Evolutionary conservation across 257 asterid genomes (phyloP), one percentile per base, ranked within the genome.

Genomic region (Solanum corneliomulleri): DNA sequence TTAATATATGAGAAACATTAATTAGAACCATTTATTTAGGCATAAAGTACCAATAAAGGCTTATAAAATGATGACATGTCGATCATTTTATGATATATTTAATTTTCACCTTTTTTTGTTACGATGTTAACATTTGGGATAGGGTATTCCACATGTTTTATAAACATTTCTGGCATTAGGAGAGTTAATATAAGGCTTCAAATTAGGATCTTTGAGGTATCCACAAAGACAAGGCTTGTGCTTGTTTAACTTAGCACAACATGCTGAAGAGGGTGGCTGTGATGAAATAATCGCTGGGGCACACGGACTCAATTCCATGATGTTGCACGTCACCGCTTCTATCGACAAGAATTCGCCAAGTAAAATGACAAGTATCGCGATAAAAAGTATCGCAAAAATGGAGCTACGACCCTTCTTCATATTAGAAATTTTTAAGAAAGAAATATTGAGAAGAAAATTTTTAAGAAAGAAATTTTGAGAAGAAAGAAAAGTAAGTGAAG

Each of bases 141-240:
- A 21, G 7, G 71, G 33, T 25, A 88, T 85, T 14, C 56, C 72
- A 76, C 92, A 90, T 7, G 72, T 11, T 47, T 15, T 62, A 12
- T 84, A 47, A 83, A 90, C 84, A 62, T 9, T 87, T n/a, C n/a
- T 72, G 58, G 88, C 89, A 62, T 74, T 82, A 6, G 92, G 88
- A 37, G 89, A 86, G 72, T 87, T 80, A 8, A 90, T 47, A 64
- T 77, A 88, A 21, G 44, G 89, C 15, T 44, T 45, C 16, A 85
- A 60, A 21, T 20, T 78, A n/a, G 89, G 91, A 42, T 87, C 29
- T 14, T 33, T 85, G 25, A 85, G 16, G 25, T 90, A 90, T 6
- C 84, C 86, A 56, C 91, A 90, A 60, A 90, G 89, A 87, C 90
- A 90, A 52, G 92, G 90, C 86, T 45, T 64, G 58, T 90, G 91